Percentiles rank a stretch among this genome's conserved stretches.
Evolutionary conservation across 257 asterid species (phyloP).

Genomic region (Perilla frutescens): DNA sequence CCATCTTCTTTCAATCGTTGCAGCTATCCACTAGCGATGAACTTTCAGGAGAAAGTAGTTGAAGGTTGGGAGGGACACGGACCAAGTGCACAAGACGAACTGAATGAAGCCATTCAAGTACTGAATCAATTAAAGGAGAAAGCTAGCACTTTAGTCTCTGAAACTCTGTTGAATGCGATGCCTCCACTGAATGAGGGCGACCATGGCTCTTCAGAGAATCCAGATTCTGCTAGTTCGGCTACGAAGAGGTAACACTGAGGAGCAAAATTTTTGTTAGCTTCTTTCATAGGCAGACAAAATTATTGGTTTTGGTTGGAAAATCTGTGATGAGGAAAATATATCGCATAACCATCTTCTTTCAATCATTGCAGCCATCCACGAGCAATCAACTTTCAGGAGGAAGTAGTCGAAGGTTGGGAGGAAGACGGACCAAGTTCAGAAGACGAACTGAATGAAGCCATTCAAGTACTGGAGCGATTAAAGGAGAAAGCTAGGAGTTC

Average conservation of each 20-base stretch:
- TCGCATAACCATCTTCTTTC: not conserved
- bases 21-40: constrained; percentile 83
- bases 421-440: constrained; percentile 74
- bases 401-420: constrained; percentile 82
- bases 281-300: not conserved
- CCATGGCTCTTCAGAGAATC: constrained; percentile 18
- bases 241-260: constrained; percentile 28
- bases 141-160: constrained; percentile 50
- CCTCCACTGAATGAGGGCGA: constrained; percentile 46
- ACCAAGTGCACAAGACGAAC: constrained; percentile 71
- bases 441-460: constrained; percentile 81
- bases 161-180: constrained; percentile 56
- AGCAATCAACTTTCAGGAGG: constrained; percentile 84
- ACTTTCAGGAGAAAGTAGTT: constrained; percentile 82
- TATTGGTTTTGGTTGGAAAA: not conserved
- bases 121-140: constrained; percentile 71
- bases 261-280: not conserved
- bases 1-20: constrained; percentile 28
- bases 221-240: constrained; percentile 34
- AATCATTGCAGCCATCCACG: constrained; percentile 68
- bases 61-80: constrained; percentile 89
- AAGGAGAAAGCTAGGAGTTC: constrained; percentile 56
- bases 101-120: constrained; percentile 64
- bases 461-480: constrained; percentile 60
- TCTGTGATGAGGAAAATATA: not conserved